Base-by-base conservation (phyloP, 352 stramenopile species). In the Phytophthora ramorum region DNA sequence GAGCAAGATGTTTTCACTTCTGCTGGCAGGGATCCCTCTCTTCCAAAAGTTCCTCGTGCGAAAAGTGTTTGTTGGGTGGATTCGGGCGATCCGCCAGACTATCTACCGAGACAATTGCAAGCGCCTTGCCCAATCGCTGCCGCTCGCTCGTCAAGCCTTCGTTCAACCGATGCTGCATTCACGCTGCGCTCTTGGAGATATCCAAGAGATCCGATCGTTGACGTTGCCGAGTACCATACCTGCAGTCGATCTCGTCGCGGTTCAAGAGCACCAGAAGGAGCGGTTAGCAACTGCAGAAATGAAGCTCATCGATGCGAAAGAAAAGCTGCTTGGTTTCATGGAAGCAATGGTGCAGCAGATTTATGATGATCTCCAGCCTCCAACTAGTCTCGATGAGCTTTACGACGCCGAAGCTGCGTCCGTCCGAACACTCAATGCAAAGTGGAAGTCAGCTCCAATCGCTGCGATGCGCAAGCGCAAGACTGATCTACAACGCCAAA, bases 11-110 rank as follows among this genome's bases (percentile, higher is more conserved):
- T 91, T 93, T 57, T 79, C 84, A 2, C 70, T 91, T 4, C 51
- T 91, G 19, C 66, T 91, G n/a, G 74, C 81, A 34, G 81, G 83
- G 2, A 89, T 91, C 38, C 85, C 85, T 19, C 66, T 93, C 2
- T 91, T 91, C 56, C 85, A 93, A 44, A 90, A 91, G 30, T 89
- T 93, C 32, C 46, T 91, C 16, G 46, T 83, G 6, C 77, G 79
- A 8, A 86, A 86, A 48, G 68, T 86, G 4, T 91, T 91, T 45
- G 50, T 82, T 0, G 63, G 76, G 13, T 93, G 85, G 85, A 26
- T 54, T 0, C 37, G 64, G 7, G 76, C 79, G 12, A 73, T 76
- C 35, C 66, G 73, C 1, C 46, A 59, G 13, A 47, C 55, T 0
- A 81, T 93, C 7, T 93, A 80, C 43, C 55, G 70, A 0, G 66